Evolutionary conservation across 164 flowering plant species (phyloP), one percentile per base, ranked within the genome.

Genomic region (Echeveria elegans): DNA sequence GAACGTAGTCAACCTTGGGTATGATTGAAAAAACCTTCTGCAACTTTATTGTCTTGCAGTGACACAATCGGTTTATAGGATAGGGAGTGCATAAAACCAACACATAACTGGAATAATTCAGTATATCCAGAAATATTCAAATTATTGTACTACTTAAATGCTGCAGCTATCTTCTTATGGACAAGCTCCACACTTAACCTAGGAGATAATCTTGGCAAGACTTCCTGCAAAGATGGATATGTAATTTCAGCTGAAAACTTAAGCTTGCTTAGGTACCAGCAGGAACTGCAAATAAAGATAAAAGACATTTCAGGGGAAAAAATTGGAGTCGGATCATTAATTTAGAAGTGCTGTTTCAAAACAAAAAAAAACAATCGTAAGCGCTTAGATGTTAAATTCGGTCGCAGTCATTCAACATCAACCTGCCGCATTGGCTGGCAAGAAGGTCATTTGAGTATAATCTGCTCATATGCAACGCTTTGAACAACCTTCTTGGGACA

Each of bases 111-210:
- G 58, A 14, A 23, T 16, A 1, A 48, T n/a, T 29, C 15, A 56
- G 34, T 14, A 56, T 9, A 56, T 28, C 61, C 0, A 19, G 34
- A 12, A 56, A 29, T 56, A 12, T 56, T 28, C 32, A 16, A 50
- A 63, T 24, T 43, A 18, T 31, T 43, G 66, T 60, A 79, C 43
- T 82, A 70, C 63, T 75, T 72, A 70, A 88, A 74, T 63, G 90
- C 92, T 38, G 91, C 84, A 24, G 89, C 88, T 70, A 92, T 72
- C 81, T 88, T 92, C 85, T 84, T 88, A 40, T 88, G 96, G 29
- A 92, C 67, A 48, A 83, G 81, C 80, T 92, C 96, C 62, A 85
- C 88, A 66, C 86, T 84, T 59, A 89, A 77, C 32, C 97, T 92
- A 64, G 97, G 97, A 48, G 96, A 89, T 66, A 89, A 74, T 80